These are phyloP conservation scores for Nannochloris sp. DNA, from an alignment of 139 green algal genomes.

Conservation along the genomic window DNA sequence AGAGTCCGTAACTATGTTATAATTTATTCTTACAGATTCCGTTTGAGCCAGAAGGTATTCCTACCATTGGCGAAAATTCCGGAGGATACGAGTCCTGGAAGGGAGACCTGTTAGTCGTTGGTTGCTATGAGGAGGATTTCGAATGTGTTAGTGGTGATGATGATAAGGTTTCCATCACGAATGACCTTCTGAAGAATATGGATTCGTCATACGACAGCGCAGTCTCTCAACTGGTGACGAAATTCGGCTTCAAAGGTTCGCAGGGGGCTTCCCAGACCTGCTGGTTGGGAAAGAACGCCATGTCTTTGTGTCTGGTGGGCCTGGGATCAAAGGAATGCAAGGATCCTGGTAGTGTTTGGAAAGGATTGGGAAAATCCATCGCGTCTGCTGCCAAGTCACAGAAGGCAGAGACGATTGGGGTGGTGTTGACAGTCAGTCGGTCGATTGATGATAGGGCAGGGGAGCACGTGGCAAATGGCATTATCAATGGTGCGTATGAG, in stretches of 20 bases:
- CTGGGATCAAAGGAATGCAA: conserved; percentile 52
- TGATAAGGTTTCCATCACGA: background rate
- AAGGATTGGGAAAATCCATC: conserved; percentile 41
- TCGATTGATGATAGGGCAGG: conserved; percentile 1
- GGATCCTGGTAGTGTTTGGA: conserved; percentile 28
- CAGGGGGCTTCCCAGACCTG: conserved; percentile 23
- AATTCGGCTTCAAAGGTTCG: conserved; percentile 66
- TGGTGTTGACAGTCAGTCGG: conserved; percentile 26
- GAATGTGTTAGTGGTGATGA: conserved; percentile 1
- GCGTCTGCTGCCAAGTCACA: conserved; percentile 47
- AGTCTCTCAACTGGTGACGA: conserved; percentile 45
- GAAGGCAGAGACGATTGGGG: conserved; percentile 34
- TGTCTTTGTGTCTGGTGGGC: conserved; percentile 54
- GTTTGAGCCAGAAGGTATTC: conserved; percentile 4
- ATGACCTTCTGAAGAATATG: conserved; percentile 13
- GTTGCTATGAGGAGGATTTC: conserved; percentile 56
- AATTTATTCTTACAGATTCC: conserved; percentile 14
- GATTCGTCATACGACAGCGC: conserved; percentile 36
- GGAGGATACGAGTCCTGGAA: conserved; percentile 16
- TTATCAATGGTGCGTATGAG: conserved; percentile 70
- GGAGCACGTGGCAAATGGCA: conserved; percentile 37
- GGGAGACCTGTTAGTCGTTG: conserved; percentile 64
- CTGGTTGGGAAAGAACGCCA: conserved; percentile 6
- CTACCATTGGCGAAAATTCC: background rate
- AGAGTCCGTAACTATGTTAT: background rate